phyloP scores from a whole-genome alignment of 2,329 filamentous ascomycete genomes.

The Alternaria postmessia region DNA sequence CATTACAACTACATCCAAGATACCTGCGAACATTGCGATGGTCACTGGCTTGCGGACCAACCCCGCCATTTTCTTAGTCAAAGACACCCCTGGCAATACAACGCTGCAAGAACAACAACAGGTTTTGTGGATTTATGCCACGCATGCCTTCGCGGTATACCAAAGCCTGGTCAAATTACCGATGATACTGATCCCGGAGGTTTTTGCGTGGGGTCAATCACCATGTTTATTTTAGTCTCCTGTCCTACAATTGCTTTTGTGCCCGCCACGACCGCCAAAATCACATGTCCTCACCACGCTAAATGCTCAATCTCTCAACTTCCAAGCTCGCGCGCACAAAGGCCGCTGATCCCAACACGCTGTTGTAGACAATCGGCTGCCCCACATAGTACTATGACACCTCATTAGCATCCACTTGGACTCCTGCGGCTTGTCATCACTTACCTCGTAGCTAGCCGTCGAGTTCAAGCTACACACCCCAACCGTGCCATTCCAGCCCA shows the following conservation, averaged over 20 bases:
- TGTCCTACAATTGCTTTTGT: background rate
- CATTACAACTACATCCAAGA: conserved; percentile 6
- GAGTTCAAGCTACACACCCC: conserved; percentile 36
- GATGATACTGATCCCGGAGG: background rate
- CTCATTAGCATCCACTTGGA: background rate
- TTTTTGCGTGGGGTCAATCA: background rate
- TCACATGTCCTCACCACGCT: background rate
- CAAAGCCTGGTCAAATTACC: background rate
- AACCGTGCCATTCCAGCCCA: conserved; percentile 46
- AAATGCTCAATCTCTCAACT: conserved; percentile 18
- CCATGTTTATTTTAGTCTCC: background rate
- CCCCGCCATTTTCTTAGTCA: conserved; percentile 6
- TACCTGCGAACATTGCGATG: background rate
- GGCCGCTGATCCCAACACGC: conserved; percentile 28
- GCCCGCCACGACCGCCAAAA: background rate
- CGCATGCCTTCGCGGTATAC: background rate
- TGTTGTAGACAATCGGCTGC: conserved; percentile 44
- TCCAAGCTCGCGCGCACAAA: conserved; percentile 38
- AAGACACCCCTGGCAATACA: background rate
- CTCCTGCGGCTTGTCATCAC: background rate
- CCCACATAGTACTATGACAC: conserved; percentile 53
- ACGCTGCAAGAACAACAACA: background rate
- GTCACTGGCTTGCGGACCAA: background rate
- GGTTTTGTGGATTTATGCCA: background rate
- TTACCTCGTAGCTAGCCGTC: conserved; percentile 34